Evolutionary conservation across 495 filamentous ascomycete genomes (phyloP).

Genomic region (Podospora comata): DNA sequence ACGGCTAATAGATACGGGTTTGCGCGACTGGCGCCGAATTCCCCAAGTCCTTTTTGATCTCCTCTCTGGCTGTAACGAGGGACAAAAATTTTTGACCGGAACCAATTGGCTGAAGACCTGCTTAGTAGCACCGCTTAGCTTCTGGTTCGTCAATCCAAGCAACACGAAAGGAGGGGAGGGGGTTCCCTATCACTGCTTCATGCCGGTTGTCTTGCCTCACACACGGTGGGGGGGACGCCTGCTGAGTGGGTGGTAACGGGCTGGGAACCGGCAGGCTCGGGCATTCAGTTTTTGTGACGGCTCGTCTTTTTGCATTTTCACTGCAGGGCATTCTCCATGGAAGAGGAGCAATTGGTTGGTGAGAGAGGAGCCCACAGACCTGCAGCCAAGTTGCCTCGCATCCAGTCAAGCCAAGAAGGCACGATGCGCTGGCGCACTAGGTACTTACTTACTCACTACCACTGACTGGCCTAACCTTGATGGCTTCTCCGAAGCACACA

Average conservation of each 20-base stretch:
- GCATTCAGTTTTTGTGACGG: background rate
- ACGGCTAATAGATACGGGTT: background rate
- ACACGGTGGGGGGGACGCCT: background rate
- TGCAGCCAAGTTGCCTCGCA: constrained; percentile 34
- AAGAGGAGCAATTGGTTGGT: constrained; percentile 22
- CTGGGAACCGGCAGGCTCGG: background rate
- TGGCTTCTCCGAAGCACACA: background rate
- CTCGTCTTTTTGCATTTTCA: constrained; percentile 8
- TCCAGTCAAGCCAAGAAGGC: background rate
- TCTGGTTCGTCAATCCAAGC: constrained; percentile 13
- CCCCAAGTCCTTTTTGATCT: background rate
- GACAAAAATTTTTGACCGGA: background rate
- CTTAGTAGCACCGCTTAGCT: background rate
- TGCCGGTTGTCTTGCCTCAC: constrained; percentile 6
- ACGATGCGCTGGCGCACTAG: constrained; percentile 2
- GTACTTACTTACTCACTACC: background rate
- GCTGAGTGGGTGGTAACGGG: constrained; percentile 1
- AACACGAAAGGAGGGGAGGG: background rate
- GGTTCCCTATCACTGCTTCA: constrained; percentile 3
- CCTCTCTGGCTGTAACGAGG: background rate
- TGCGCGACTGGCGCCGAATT: constrained; percentile 16
- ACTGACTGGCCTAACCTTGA: background rate
- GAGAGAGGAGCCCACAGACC: constrained; percentile 28
- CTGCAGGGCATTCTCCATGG: constrained; percentile 26
- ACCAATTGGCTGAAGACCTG: constrained; percentile 9